Conservation (phyloP, 2,329 filamentous ascomycete species). For the Calonectria hongkongensis region DNA sequence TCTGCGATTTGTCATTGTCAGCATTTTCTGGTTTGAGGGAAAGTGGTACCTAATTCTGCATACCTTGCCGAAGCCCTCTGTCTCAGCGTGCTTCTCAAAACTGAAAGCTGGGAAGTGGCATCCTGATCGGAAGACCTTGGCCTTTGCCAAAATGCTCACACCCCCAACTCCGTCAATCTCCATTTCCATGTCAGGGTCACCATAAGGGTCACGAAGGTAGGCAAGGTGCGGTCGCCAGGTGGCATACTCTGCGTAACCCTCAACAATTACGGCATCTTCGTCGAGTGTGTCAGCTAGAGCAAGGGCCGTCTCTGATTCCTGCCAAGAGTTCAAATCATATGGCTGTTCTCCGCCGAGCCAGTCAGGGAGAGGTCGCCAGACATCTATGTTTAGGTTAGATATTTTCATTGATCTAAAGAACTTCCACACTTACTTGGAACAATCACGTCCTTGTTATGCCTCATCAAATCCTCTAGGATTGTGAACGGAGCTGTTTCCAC, state of each 20-base stretch:
- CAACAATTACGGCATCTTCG: constrained; percentile 98
- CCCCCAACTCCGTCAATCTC: constrained; percentile 98
- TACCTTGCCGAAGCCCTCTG: constrained; percentile 98
- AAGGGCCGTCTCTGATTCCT: constrained; percentile 97
- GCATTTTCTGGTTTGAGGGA: neutral
- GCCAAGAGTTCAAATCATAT: constrained; percentile 99
- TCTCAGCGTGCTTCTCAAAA: constrained; percentile 99
- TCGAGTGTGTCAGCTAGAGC: constrained; percentile 95
- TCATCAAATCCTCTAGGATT: constrained; percentile 97
- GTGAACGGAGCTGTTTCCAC: constrained; percentile 98
- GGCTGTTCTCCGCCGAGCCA: constrained; percentile 99
- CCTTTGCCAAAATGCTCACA: constrained; percentile 97
- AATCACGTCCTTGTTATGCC: constrained; percentile 98
- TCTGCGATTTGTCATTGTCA: constrained; percentile 71
- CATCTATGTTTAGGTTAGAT: constrained; percentile 75
- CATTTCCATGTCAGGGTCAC: constrained; percentile 99
- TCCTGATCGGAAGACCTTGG: constrained; percentile 93
- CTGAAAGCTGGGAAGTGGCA: constrained; percentile 99
- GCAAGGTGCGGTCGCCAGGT: constrained; percentile 98
- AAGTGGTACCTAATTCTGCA: constrained; percentile 43
- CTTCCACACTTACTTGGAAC: constrained; percentile 86
- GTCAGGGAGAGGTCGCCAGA: constrained; percentile 98
- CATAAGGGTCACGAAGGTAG: constrained; percentile 96
- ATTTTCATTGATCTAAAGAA: neutral
- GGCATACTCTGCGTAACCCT: constrained; percentile 98